phyloP scores from a whole-genome alignment of 805 yeast genomes.

The Scheffersomyces spartinae region DNA sequence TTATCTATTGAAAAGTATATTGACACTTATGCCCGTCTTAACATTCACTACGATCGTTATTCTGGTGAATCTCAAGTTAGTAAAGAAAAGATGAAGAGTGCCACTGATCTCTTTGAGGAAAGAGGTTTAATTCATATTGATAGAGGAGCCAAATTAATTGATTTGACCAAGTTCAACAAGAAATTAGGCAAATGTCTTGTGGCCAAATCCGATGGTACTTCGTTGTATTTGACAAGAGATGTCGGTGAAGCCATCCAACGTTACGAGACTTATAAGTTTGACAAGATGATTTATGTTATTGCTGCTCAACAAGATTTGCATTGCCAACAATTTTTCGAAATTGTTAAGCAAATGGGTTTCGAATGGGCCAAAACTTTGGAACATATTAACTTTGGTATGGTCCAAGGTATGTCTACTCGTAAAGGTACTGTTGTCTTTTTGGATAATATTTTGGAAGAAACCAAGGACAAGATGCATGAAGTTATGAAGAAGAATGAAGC shows the following conservation, averaged over 20 bases:
- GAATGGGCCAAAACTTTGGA: slow-evolving; percentile 74
- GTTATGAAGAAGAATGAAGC: slow-evolving; percentile 89
- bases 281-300: slow-evolving; percentile 91
- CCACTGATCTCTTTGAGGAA: slow-evolving; percentile 49
- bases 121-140: slow-evolving; percentile 71
- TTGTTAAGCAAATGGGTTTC: slow-evolving; percentile 79
- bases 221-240: slow-evolving; percentile 89
- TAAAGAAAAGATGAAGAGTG: slow-evolving; percentile 55
- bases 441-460: slow-evolving; percentile 86
- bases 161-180: slow-evolving; percentile 74
- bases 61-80: slow-evolving; percentile 96
- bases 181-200: slow-evolving; percentile 89
- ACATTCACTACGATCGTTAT: slow-evolving; percentile 77
- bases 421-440: slow-evolving; percentile 98
- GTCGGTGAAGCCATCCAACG: slow-evolving; percentile 94
- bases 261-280: slow-evolving; percentile 72
- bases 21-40: slow-evolving; percentile 82
- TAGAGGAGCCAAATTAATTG: slow-evolving; percentile 83
- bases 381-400: slow-evolving; percentile 96
- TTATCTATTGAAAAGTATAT: slow-evolving; percentile 78
- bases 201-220: slow-evolving; percentile 91
- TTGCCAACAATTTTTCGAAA: slow-evolving; percentile 86
- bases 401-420: slow-evolving; percentile 96
- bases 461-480: slow-evolving; percentile 88
- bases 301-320: slow-evolving; percentile 96